phyloP scores from a whole-genome alignment of 2,329 filamentous ascomycete genomes.

The Fusarium subglutinans region DNA sequence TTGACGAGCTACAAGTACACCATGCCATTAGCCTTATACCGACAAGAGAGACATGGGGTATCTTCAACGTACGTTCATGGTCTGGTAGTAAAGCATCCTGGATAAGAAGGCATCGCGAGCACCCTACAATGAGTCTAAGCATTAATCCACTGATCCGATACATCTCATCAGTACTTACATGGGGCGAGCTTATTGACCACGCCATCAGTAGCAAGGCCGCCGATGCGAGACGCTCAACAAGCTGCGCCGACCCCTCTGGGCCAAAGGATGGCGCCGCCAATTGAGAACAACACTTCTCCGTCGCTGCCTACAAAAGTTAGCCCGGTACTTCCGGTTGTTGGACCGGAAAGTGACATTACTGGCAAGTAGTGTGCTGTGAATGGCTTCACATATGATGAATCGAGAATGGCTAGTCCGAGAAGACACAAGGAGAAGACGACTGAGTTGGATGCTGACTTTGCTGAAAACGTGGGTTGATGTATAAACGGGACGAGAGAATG shows the following conservation, averaged over 20 bases:
- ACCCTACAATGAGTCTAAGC: neutral
- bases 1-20: neutral
- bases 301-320: neutral
- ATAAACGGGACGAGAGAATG: slow-evolving; percentile 3
- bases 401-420: neutral
- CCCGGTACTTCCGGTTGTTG: too few species aligned
- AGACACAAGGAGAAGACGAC: neutral
- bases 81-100: neutral
- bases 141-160: accelerated
- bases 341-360: neutral
- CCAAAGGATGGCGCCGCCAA: neutral
- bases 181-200: neutral
- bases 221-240: neutral
- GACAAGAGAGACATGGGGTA: accelerated
- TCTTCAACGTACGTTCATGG: neutral
- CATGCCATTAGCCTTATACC: accelerated
- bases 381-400: neutral
- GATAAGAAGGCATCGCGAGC: neutral
- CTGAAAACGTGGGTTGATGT: slow-evolving; percentile 4
- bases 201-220: neutral
- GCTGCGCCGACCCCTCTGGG: neutral
- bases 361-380: neutral
- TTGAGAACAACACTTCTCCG: neutral
- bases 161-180: neutral
- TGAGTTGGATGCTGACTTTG: neutral